phyloP scores from a whole-genome alignment of 2,329 filamentous ascomycete genomes.

The Talaromyces amestolkiae region DNA sequence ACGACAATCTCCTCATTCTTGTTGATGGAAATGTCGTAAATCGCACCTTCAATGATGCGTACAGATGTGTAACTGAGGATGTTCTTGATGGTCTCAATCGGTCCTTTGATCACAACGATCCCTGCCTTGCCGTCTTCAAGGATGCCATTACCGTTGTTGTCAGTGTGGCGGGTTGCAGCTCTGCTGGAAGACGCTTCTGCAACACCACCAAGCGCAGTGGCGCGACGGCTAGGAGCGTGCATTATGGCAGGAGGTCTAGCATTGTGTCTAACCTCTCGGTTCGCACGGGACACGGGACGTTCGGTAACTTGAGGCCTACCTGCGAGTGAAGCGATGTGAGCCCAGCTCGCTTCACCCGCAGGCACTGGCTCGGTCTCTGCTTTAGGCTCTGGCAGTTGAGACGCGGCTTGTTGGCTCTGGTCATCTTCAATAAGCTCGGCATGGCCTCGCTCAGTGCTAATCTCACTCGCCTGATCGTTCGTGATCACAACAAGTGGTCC shows the following conservation, averaged over 20 bases:
- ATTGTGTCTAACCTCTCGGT: neutral
- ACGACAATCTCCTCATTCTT: conserved; percentile 32
- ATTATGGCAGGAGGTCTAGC: neutral
- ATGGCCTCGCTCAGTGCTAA: neutral
- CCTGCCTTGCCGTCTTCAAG: conserved; percentile 30
- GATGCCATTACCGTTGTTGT: neutral
- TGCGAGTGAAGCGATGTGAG: neutral
- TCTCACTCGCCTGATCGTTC: neutral
- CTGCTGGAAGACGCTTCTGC: neutral
- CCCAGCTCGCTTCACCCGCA: neutral
- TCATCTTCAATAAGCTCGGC: neutral
- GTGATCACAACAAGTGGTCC: neutral
- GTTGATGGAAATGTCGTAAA: conserved; percentile 39
- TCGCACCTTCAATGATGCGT: conserved; percentile 39
- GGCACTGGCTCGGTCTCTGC: neutral
- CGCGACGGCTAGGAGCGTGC: neutral
- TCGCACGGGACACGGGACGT: neutral
- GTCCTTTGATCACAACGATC: conserved; percentile 28
- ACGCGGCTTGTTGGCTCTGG: neutral
- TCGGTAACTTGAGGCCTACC: neutral
- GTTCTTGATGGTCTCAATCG: conserved; percentile 22
- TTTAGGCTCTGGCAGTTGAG: neutral
- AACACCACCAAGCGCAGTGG: neutral
- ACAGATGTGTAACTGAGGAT: conserved; percentile 34
- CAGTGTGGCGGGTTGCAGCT: neutral